A percentile compares a stretch with the other conserved stretches of the same genome.
Evolutionary conservation across 2,329 filamentous ascomycete species (phyloP).

Genomic region (Aureobasidium sp.): DNA sequence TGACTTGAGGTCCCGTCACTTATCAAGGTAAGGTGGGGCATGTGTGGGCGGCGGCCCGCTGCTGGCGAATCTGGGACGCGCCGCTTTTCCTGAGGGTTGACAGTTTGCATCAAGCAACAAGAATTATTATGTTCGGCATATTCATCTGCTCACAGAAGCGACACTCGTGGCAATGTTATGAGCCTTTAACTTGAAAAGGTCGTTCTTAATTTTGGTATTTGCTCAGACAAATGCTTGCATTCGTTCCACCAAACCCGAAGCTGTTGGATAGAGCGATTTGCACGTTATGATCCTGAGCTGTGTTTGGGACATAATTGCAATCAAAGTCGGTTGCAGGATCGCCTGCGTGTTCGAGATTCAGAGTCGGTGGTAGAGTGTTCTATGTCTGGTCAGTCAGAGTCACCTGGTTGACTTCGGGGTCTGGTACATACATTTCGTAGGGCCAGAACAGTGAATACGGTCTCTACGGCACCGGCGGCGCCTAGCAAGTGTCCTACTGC

Average conservation of each 20-base stretch:
- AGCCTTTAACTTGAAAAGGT: too few species aligned
- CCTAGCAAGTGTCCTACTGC: slow-evolving; percentile 86
- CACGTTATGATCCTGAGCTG: slow-evolving; percentile 61
- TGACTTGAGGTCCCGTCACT: background rate
- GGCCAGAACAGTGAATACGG: slow-evolving; percentile 72
- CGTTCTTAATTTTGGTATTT: slow-evolving; percentile 24
- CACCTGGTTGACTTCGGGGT: slow-evolving; percentile 26
- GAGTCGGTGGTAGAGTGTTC: slow-evolving; percentile 73
- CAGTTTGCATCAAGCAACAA: slow-evolving; percentile 3
- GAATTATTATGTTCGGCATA: background rate
- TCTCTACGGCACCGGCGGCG: slow-evolving; percentile 83
- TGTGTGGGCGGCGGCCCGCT: background rate
- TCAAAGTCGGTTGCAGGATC: slow-evolving; percentile 53
- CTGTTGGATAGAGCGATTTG: slow-evolving; percentile 81
- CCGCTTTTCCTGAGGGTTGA: background rate
- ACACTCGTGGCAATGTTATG: background rate
- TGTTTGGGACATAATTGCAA: slow-evolving; percentile 76
- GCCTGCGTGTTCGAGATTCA: slow-evolving; percentile 63
- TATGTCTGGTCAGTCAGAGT: slow-evolving; percentile 29
- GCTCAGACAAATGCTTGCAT: slow-evolving; percentile 77
- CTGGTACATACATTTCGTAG: slow-evolving; percentile 57
- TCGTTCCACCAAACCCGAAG: slow-evolving; percentile 96
- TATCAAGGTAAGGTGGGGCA: slow-evolving; percentile 5
- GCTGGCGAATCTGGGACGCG: background rate
- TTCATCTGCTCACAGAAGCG: background rate